Conservation (phyloP, 805 yeast genomes). For the Suhomyces pyralidae region DNA sequence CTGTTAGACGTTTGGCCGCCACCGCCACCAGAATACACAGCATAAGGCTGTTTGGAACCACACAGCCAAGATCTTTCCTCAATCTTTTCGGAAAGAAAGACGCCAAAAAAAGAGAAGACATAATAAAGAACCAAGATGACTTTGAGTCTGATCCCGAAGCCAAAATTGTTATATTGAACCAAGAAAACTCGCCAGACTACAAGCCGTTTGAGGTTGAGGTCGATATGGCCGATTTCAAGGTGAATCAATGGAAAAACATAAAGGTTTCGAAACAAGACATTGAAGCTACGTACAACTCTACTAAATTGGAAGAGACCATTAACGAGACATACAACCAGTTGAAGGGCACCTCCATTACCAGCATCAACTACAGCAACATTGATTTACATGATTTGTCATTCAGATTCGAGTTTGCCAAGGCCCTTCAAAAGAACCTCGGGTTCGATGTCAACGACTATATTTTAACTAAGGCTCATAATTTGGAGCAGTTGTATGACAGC, state of each 20-base stretch:
- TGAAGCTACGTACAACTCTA: slow-evolving; percentile 25
- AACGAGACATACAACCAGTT: slow-evolving; percentile 23
- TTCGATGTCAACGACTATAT: slow-evolving; percentile 52
- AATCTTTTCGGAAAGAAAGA: slow-evolving; percentile 34
- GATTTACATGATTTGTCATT: slow-evolving; percentile 41
- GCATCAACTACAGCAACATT: slow-evolving; percentile 10
- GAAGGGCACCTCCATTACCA: slow-evolving; percentile 14
- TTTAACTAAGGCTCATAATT: slow-evolving; percentile 40
- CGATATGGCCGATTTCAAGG: slow-evolving; percentile 36
- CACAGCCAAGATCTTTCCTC: slow-evolving; percentile 21
- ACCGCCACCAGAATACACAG: slow-evolving; percentile 7
- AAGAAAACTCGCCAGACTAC: slow-evolving; percentile 32
- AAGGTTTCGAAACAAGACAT: slow-evolving; percentile 22
- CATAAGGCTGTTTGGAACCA: slow-evolving; percentile 9
- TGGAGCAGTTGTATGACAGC: slow-evolving; percentile 37
- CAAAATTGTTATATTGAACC: slow-evolving; percentile 35
- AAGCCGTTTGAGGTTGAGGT: slow-evolving; percentile 22
- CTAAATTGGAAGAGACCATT: slow-evolving; percentile 22
- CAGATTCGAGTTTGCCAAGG: slow-evolving; percentile 50
- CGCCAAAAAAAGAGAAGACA: slow-evolving; percentile 30
- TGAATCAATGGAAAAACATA: slow-evolving; percentile 35
- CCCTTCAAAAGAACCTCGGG: slow-evolving; percentile 47
- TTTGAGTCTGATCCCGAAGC: slow-evolving; percentile 30
- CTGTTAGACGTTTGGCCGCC: background rate
- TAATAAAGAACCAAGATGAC: slow-evolving; percentile 38